Evolutionary conservation across 2,329 filamentous ascomycete genomes (phyloP), one percentile per base, ranked within the genome.

Genomic region (Xylaria sp.): DNA sequence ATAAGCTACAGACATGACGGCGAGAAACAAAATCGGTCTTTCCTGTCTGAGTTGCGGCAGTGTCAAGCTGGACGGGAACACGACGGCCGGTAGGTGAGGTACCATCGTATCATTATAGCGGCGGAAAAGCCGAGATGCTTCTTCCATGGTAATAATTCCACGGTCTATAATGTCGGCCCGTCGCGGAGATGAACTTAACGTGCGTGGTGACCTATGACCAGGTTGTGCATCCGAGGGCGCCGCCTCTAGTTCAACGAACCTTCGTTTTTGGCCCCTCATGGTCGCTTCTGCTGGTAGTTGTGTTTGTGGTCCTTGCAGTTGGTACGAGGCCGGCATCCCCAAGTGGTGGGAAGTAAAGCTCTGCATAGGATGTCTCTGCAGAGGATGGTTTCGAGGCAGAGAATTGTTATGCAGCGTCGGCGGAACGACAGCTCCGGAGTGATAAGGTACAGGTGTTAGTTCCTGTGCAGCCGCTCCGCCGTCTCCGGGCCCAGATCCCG

Each of bases 11-110:
- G 87, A 83, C 73, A 92, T 83, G 67, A 91, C 78, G 35, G 88
- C 80, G n/a, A 90, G 78, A 68, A 91, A 91, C 7, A 92, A 76
- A 1, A 83, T 78, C 1, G 89, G 89, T 68, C 83, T 86, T 1
- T 78, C 74, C 63, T 76, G 76, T 52, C 86, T 80, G 55, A 89
- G 72, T 59, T 86, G 80, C 9, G 77, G 75, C 4, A 79, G 80
- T 2, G 82, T 82, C 50, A 78, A 81, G 48, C 75, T 76, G 0
- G 78, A 69, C 1, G 83, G 78, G 59, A 89, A 85, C 30, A 87
- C 76, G 16, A 89, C 83, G 1, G 81, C 80, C 0, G 86, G 86
- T 55, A 88, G 78, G 63, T 88, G 85, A 1, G 76, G 76, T 16
- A 79, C 76, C 81, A 89, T 87, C 52, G 80, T 76, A 11, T 80